Base-by-base conservation (phyloP, 495 filamentous ascomycete species). In the Podospora pseudoanserina region DNA sequence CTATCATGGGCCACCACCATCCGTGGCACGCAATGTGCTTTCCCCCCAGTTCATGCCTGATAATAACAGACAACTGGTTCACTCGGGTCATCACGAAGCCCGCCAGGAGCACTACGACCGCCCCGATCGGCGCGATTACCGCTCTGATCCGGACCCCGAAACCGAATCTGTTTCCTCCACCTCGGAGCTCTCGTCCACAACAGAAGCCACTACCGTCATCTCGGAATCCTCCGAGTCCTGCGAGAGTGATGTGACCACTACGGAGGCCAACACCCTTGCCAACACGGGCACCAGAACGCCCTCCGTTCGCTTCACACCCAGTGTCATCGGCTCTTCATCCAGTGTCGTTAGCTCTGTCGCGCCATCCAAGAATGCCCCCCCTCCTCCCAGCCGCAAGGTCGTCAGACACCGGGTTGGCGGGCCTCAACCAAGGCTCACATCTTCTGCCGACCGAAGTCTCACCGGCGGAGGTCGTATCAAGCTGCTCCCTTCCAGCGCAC, bases 111-210 rank as follows among this genome's bases (percentile, higher is more conserved):
- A 60, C 55, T 55, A 68, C 23, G 65, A 68, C 19, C 58, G 58
- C 15, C 69, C 67, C 49, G 67, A 68, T 49, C 64, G 64, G 54
- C 68, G 67, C 34, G 73, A 77, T 64, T 70, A 67, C 61, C 72
- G 56, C 54, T 70, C 73, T 67, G 70, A 73, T 60, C 60, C 56
- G 6, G 76, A 78, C 63, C 68, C 71, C 0, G 79, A 81, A 58
- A 82, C 79, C 19, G 81, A 82, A 67, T 80, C 81, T 23, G 74
- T 80, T 57, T 82, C 81, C 1, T 77, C 77, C 18, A 76, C 77
- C 0, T 83, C 81, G 0, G 78, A 81, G 32, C 73, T 83, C 30
- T 83, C 81, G 18, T 68, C 79, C 60, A 83, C 76, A 68, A 83
- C 81, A 7, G 74, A 81, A 63, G 80, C 80, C 53, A 83, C 81